Percentiles rank a stretch among this genome's conserved stretches.
phyloP scores from a whole-genome alignment of 1,284 basidiomycete genomes.

The Amylostereum areolatum region DNA sequence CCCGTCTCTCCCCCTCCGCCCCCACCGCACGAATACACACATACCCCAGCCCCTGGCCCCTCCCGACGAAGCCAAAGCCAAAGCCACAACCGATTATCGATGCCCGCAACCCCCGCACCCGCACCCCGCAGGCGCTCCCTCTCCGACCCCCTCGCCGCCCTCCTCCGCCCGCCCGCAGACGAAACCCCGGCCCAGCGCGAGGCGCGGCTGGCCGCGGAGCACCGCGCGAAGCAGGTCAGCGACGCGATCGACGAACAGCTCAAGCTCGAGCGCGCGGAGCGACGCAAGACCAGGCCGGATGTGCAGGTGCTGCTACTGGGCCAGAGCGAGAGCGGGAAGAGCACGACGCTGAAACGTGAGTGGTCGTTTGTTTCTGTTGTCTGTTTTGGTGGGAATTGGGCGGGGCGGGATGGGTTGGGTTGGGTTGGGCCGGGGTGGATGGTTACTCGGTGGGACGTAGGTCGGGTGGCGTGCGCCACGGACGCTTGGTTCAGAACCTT shows the following conservation, averaged over 20 bases:
- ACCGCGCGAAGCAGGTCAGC: conserved; percentile 65
- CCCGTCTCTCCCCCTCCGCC: too few species aligned
- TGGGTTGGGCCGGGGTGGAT: too few species aligned
- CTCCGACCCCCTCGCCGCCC: conserved; percentile 65
- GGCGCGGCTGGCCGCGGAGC: conserved; percentile 53
- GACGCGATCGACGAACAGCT: conserved; percentile 76
- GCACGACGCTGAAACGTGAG: conserved; percentile 79
- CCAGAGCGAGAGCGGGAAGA: conserved; percentile 79
- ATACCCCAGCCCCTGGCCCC: too few species aligned
- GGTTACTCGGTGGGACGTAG: too few species aligned
- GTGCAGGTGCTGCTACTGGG: conserved; percentile 74
- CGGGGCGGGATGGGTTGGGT: too few species aligned
- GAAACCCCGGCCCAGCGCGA: conserved; percentile 63
- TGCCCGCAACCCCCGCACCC: conserved; percentile 4
- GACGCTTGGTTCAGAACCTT: too few species aligned
- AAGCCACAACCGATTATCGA: too few species aligned
- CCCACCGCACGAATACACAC: too few species aligned
- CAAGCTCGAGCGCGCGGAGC: conserved; percentile 51
- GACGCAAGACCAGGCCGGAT: conserved; percentile 50
- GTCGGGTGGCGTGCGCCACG: too few species aligned
- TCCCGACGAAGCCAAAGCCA: too few species aligned
- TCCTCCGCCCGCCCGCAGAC: conserved; percentile 60
- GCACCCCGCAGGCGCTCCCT: conserved; percentile 19
- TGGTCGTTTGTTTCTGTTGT: conserved; percentile 21
- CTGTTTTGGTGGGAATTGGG: conserved; percentile 1